These are phyloP conservation scores for Micractinium conductrix DNA, from an alignment of 139 green algal species.

Conservation along the genomic window DNA sequence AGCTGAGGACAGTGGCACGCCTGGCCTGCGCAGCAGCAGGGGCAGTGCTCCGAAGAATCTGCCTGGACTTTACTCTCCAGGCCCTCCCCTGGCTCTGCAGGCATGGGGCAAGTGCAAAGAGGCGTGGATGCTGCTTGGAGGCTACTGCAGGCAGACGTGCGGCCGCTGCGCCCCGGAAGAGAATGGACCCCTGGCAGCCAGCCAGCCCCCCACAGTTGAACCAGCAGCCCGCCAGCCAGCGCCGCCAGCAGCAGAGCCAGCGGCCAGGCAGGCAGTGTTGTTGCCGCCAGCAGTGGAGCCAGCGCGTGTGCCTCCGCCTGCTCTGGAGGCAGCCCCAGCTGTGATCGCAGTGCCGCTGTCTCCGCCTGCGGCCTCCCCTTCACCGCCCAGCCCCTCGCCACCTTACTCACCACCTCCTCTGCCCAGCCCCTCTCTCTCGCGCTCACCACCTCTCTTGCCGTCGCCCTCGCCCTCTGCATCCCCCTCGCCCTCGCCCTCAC, in stretches of 20 bases:
- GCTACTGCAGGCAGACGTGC: constrained; percentile 20
- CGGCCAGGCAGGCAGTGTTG: neutral
- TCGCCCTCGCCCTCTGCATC: neutral
- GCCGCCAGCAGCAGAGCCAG: neutral
- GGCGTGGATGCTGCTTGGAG: constrained; percentile 18
- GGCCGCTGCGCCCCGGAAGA: constrained; percentile 5
- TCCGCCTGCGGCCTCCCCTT: neutral
- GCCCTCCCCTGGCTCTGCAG: no score
- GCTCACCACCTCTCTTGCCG: neutral
- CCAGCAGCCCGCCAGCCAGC: no score
- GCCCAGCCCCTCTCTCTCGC: no score
- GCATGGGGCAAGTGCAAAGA: constrained; percentile 17
- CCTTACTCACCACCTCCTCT: neutral
- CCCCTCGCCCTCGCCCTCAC: neutral
- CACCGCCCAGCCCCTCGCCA: neutral
- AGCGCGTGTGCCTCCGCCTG: neutral
- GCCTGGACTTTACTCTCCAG: neutral
- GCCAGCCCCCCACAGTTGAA: no score
- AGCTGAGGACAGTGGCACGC: no score
- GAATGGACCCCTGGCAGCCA: no score
- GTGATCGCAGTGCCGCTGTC: neutral
- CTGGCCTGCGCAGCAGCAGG: no score
- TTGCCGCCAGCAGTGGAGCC: neutral
- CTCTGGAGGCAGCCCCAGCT: neutral
- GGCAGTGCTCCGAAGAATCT: neutral